Base-by-base conservation (phyloP, 2,329 filamentous ascomycete species). In the Achaetomium macrosporum region DNA sequence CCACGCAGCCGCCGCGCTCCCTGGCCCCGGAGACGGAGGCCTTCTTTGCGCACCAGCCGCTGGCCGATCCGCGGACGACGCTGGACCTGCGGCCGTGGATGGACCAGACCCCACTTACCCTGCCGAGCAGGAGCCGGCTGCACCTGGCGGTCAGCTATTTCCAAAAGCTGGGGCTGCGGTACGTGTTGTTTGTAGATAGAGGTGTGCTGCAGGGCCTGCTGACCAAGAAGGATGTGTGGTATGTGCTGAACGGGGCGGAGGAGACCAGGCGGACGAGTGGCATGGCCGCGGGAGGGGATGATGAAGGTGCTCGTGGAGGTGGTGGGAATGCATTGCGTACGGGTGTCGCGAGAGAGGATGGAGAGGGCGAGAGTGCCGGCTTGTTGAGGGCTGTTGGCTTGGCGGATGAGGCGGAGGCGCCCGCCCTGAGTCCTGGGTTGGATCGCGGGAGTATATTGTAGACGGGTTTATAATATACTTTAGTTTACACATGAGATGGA, bases 181-280 rank as follows among this genome's bases (percentile, higher is more conserved):
- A 97, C 71, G 82, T 99, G 5, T 73, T 97, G 3, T 95, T 97
- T 67, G 83, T 82, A 37, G 88, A 96, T 59, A 81, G 85, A 45
- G 93, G 93, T 17, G 81, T 82, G 46, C 72, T 99, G 37, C 84
- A 89, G 67, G 93, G 93, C 0, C 69, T 99, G 44, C 73, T 97
- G 61, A 99, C 93, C 17, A 97, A 97, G 75, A 99, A 99, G 74
- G 93, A 99, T 70, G 85, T 95, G 33, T 97, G 91, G 88, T 91
- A 89, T 68, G 84, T 97, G 37, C 76, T 97, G 42, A 90, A 96
- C 65, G 88, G 86, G 40, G 83, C 82, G 10, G 84, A 86, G 58
- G 81, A 84, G 66, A 79, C 79, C 50, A 72, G 77, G 25, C 71
- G 75, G 35, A 61, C 61, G 40, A 56, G 55, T 19, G 56, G 54